These are phyloP conservation scores for Colletotrichum nymphaeae DNA, from an alignment of 2,329 filamentous ascomycete genomes.

Conservation along the genomic window DNA sequence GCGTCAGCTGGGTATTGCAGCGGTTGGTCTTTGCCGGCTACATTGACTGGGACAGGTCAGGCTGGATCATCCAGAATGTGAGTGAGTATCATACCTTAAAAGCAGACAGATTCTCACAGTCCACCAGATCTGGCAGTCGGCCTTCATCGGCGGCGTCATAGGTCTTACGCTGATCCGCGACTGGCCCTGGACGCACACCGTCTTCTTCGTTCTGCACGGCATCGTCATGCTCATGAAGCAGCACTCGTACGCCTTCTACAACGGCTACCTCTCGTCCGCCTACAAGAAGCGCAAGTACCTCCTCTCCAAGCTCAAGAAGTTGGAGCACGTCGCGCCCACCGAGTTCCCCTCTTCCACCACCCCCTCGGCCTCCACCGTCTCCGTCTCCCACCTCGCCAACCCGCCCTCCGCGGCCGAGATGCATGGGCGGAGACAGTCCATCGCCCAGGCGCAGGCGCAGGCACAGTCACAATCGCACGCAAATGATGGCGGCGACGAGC, in stretches of 20 bases:
- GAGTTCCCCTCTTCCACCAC: constrained; percentile 54
- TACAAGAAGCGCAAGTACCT: constrained; percentile 62
- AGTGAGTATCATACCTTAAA: constrained; percentile 38
- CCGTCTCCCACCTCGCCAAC: constrained; percentile 56
- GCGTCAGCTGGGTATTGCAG: constrained; percentile 75
- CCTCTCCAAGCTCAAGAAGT: constrained; percentile 63
- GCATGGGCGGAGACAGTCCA: constrained; percentile 54
- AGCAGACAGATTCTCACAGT: background rate
- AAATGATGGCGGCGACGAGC: constrained; percentile 44
- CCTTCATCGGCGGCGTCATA: constrained; percentile 71
- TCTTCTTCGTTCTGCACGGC: constrained; percentile 80
- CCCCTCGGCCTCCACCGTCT: constrained; percentile 54
- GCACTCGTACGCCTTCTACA: constrained; percentile 83
- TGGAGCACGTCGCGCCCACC: constrained; percentile 64
- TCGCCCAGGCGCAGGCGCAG: constrained; percentile 40
- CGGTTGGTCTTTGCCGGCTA: constrained; percentile 67
- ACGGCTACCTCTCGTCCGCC: constrained; percentile 75
- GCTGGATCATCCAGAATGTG: constrained; percentile 80
- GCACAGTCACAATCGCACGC: too few species aligned
- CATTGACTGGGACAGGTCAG: constrained; percentile 74
- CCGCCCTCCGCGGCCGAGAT: constrained; percentile 50
- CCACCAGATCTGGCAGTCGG: constrained; percentile 73
- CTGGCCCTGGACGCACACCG: constrained; percentile 87
- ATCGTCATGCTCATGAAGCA: constrained; percentile 87
- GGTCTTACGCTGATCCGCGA: constrained; percentile 76